These are phyloP conservation scores for Mortierella sp. DNA, from an alignment of 371 early-diverging fungal species.

Conservation along the genomic window DNA sequence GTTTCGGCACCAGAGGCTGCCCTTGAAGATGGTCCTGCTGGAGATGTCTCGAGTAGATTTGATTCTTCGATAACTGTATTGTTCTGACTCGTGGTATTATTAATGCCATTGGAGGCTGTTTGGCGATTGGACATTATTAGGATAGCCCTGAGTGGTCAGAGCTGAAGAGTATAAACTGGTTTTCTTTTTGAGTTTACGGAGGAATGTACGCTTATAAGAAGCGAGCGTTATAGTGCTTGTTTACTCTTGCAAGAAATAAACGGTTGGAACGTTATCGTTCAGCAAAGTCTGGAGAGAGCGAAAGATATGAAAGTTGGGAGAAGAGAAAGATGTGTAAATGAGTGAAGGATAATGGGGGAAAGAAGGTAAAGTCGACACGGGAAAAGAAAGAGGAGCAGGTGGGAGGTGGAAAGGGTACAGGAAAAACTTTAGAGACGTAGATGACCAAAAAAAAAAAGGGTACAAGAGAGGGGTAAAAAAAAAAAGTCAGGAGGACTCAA, in stretches of 20 bases:
- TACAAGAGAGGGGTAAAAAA: constrained; percentile 1
- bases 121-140: constrained; percentile 11
- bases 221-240: neutral
- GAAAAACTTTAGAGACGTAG: neutral
- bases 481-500: constrained; percentile 17
- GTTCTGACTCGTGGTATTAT: neutral
- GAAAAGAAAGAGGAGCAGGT: too few relatives aligned
- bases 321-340: neutral
- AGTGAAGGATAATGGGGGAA: neutral
- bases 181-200: neutral
- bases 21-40: neutral
- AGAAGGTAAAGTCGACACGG: neutral
- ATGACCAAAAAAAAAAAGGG: constrained; percentile 1
- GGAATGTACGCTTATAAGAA: neutral
- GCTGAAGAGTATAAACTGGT: neutral
- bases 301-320: neutral
- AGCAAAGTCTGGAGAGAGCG: neutral
- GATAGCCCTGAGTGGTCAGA: neutral
- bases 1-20: constrained; percentile 4
- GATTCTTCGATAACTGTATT: neutral
- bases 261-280: neutral
- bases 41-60: neutral
- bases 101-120: constrained; percentile 2
- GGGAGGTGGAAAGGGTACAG: neutral
- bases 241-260: neutral